These are phyloP conservation scores for Solanum hybrid DNA, from an alignment of 305 asterid genomes.

Conservation along the genomic window DNA sequence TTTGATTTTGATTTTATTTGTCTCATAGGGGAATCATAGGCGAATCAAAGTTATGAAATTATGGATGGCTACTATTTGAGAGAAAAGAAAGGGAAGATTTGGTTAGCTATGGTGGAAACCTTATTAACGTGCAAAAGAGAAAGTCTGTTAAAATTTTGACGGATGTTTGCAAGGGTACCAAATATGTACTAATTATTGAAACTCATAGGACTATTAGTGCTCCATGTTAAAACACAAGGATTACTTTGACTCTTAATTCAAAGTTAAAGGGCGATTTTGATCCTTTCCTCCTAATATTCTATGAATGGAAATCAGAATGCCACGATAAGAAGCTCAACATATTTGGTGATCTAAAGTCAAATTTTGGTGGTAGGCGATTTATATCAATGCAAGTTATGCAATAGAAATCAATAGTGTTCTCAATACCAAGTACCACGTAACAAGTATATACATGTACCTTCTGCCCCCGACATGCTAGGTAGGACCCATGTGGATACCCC, in stretches of 20 bases:
- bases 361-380: not conserved
- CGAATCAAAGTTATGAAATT: not conserved
- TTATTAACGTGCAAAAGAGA: not conserved
- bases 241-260: not conserved
- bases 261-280: not conserved
- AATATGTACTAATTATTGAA: not conserved
- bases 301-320: not conserved
- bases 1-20: not conserved
- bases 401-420: not conserved
- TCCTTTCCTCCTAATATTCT: not conserved
- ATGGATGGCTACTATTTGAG: not conserved
- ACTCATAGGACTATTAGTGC: not conserved
- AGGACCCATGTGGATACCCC: not conserved
- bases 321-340: not conserved
- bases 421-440: not conserved
- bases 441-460: not conserved
- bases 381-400: not conserved
- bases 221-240: not conserved
- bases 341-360: not conserved
- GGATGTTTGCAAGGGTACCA: not conserved
- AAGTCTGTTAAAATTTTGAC: not conserved
- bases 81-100: not conserved
- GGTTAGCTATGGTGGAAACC: not conserved
- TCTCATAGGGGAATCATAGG: not conserved
- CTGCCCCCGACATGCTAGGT: not conserved